Evolutionary conservation across 306 rosid genomes (phyloP), one percentile per base, ranked within the genome.

Genomic region (Leucaena leucocephala): DNA sequence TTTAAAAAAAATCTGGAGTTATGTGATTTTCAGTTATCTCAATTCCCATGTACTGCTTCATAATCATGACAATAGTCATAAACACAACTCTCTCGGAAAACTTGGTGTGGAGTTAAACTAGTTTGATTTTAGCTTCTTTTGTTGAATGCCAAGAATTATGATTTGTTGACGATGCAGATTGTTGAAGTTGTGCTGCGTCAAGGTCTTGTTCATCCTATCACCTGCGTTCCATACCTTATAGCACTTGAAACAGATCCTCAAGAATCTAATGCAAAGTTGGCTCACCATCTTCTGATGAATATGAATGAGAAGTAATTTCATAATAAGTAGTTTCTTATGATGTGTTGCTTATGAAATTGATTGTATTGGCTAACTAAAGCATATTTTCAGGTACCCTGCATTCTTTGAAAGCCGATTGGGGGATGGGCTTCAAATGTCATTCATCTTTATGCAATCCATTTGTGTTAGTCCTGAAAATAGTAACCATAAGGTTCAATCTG

Each of bases 161-260:
- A 54, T 50, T 50, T 75, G 77, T 43, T 78, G 44, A 64, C 19
- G 67, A 45, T 83, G 84, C 97, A 95, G 99, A 95, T 95, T 78
- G 97, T 95, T 45, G 99, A 95, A 87, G 82, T 95, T 83, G 98
- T 90, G 79, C 85, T 95, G 84, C 98, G 99, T 82, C 99, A 95
- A 85, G 99, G 99, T 81, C 98, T 95, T 80, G 99, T 91, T 83
- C 98, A 93, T 86, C 99, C 98, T n/a, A 95, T 95, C 84, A 93
- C 98, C 46, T 91, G 99, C 81, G 99, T 95, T 85, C 99, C 99
- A 40, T 87, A 83, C 84, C 98, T 95, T 71, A 91, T 95, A 77
- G 99, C 99, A n/a, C 94, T 95, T 27, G 99, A 95, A 88, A 88
- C 97, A 34, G 99, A 95, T 89, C 97, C 99, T 43, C 82, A 82